Percentiles rank a stretch among this genome's conserved stretches.
Evolutionary conservation across 2,329 filamentous ascomycete genomes (phyloP).

Genomic region (Fusarium anguioides): DNA sequence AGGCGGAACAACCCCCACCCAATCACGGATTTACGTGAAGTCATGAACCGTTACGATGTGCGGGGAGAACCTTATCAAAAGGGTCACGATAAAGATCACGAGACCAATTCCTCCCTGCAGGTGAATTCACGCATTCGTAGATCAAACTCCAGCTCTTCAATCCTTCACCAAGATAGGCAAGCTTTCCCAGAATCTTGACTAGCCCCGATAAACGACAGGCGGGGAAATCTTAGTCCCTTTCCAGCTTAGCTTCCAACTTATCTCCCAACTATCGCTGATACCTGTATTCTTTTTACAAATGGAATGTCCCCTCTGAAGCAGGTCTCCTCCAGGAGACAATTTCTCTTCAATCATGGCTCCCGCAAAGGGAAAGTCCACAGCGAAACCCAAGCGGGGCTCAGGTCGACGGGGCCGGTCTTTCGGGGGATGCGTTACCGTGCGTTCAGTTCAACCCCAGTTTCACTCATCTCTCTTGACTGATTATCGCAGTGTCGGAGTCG

Average conservation of each 20-base stretch:
- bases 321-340: neutral
- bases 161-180: slow-evolving; percentile 6
- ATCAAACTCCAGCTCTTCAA: no score
- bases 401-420: slow-evolving; percentile 21
- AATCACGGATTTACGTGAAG: neutral
- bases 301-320: neutral
- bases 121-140: no score
- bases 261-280: neutral
- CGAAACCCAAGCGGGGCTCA: neutral
- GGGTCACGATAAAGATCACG: neutral
- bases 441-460: neutral
- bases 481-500: slow-evolving; percentile 22
- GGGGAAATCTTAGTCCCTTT: slow-evolving; percentile 4
- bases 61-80: neutral
- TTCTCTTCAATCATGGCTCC: slow-evolving; percentile 1
- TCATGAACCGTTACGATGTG: neutral
- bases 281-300: neutral
- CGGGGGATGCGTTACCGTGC: slow-evolving; percentile 28
- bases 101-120: neutral
- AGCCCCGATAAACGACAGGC: slow-evolving; percentile 9
- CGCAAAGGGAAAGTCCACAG: neutral
- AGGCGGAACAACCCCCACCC: neutral
- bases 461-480: neutral
- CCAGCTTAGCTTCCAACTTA: neutral
- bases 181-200: slow-evolving; percentile 12